phyloP scores from a whole-genome alignment of 2,329 filamentous ascomycete species.

The Pseudophaeomoniella oleicola region DNA sequence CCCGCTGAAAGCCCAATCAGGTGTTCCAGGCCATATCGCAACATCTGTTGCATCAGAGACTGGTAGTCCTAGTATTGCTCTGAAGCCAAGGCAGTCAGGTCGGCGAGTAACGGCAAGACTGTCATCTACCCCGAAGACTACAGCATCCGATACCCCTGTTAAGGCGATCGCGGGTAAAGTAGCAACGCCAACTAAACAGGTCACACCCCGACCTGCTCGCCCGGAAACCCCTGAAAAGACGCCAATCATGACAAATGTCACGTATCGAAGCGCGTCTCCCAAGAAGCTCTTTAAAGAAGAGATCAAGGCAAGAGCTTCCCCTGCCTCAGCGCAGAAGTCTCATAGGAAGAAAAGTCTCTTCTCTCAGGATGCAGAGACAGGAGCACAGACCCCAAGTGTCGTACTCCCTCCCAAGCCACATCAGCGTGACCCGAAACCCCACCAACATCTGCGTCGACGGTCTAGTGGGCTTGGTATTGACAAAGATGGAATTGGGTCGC shows the following conservation, averaged over 20 bases:
- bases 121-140: slow-evolving; percentile 26
- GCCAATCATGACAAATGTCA: slow-evolving; percentile 31
- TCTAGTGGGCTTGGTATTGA: slow-evolving; percentile 58
- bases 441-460: slow-evolving; percentile 31
- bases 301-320: slow-evolving; percentile 23
- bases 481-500: slow-evolving; percentile 58
- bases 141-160: slow-evolving; percentile 4
- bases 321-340: slow-evolving; percentile 14
- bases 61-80: slow-evolving; percentile 41
- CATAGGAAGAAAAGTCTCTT: slow-evolving; percentile 33
- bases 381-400: slow-evolving; percentile 46
- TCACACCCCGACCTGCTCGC: slow-evolving; percentile 29
- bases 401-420: slow-evolving; percentile 41
- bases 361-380: slow-evolving; percentile 37
- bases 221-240: slow-evolving; percentile 36
- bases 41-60: slow-evolving; percentile 28
- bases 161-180: slow-evolving; percentile 22
- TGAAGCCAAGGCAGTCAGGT: slow-evolving; percentile 31
- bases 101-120: slow-evolving; percentile 30
- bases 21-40: slow-evolving; percentile 18
- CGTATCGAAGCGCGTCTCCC: slow-evolving; percentile 32
- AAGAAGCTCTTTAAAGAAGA: slow-evolving; percentile 31
- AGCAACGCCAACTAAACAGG: slow-evolving; percentile 22
- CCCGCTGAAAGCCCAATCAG: slow-evolving; percentile 13
- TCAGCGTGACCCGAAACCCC: too few species aligned